Conservation (phyloP, 108 stramenopile genomes). For the Fragilariopsis cylindrus region DNA sequence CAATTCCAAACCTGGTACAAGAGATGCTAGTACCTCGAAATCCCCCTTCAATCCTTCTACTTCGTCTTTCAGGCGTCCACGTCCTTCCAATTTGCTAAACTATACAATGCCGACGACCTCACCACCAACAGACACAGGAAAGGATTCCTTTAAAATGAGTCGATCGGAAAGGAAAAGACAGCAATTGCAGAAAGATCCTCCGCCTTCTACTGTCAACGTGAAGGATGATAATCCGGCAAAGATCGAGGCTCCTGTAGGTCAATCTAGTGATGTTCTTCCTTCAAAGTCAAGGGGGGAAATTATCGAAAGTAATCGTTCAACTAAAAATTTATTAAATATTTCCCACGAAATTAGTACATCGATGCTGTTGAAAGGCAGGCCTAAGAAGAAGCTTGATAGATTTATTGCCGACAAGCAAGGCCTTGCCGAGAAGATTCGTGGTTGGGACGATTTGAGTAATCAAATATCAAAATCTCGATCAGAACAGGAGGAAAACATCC, state of each 20-base stretch:
- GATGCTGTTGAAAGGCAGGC: neutral
- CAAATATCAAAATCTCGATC: slow-evolving; percentile 8
- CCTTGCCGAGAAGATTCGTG: slow-evolving; percentile 39
- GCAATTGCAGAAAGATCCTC: slow-evolving; percentile 14
- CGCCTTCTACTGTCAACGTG: slow-evolving; percentile 34
- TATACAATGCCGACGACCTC: slow-evolving; percentile 19
- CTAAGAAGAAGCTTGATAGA: slow-evolving; percentile 13
- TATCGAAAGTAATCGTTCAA: neutral
- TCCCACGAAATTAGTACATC: too few relatives aligned
- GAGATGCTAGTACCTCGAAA: neutral
- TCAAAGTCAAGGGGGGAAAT: neutral
- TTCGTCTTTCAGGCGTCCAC: slow-evolving; percentile 34
- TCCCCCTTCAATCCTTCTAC: slow-evolving; percentile 21
- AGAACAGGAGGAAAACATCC: slow-evolving; percentile 3
- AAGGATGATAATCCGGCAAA: slow-evolving; percentile 12
- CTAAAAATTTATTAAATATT: neutral
- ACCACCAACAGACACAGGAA: neutral
- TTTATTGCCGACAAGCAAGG: slow-evolving; percentile 28
- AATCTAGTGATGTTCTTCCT: neutral
- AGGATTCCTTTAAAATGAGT: neutral
- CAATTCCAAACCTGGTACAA: neutral
- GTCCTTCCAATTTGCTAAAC: slow-evolving; percentile 36
- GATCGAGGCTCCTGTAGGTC: neutral
- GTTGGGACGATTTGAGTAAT: slow-evolving; percentile 46
- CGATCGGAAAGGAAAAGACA: slow-evolving; percentile 9